Base-by-base conservation (phyloP, 148 eudicot genomes). In the Rhododendron williamsianum region DNA sequence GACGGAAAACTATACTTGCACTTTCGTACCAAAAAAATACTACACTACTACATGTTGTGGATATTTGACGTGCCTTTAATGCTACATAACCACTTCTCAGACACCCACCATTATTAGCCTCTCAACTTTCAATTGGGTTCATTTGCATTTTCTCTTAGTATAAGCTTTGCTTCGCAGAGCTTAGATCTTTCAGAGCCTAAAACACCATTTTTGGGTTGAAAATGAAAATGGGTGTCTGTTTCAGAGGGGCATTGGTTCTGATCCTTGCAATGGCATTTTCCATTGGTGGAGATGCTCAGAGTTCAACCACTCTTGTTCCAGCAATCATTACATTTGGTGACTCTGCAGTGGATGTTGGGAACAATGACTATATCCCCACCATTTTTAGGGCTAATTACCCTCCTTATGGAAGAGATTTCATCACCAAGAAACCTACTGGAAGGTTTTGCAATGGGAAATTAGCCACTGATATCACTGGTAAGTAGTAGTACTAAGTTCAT, bases 381-480 rank as follows among this genome's bases (percentile, higher is more conserved):
- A 5, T 97, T 23, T 95, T 92, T 86, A 95, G 92, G 92, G 98
- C 99, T 69, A 83, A 97, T 85, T 94, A 92, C 87, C 98, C 99
- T 69, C 99, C 99, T 86, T 97, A 97, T 88, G 99, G 99, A 0
- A 91, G 98, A 80, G 98, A 97, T 88, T 97, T 93, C 82, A 19
- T 48, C 72, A 90, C 88, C 71, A 91, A 92, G 8, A 89, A 92
- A 71, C 85, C 99, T 36, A 97, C 99, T 77, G 99, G 99, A 15
- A 94, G 99, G 81, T 97, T 97, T 84, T 95, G 98, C 87, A 92
- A 97, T 94, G 99, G 99, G 41, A 97, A 95, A 88, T 84, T 97
- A 74, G 99, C 98, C 81, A 97, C 98, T 87, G 99, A 97, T 87
- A 86, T 97, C 41, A 95, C 98, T 81, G 99, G 99, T 95, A 91